Percentiles rank a stretch among this genome's conserved stretches.
These are phyloP conservation scores for Isoetes engelmannii DNA, from an alignment of 83 land plant genomes.

Conservation along the genomic window DNA sequence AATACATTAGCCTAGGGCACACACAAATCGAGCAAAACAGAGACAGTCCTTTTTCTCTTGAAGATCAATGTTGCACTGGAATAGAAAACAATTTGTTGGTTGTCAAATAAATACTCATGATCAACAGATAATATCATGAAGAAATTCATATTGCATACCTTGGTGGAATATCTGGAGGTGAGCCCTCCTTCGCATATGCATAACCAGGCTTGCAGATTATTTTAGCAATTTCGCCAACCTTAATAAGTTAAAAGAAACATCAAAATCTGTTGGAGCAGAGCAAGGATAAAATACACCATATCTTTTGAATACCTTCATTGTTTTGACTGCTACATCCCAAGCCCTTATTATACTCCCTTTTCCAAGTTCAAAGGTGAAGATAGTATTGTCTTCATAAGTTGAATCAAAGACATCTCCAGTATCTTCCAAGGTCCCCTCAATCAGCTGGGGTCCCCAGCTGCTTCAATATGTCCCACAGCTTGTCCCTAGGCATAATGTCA, in stretches of 20 bases:
- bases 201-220: conserved; percentile 86
- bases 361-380: conserved; percentile 84
- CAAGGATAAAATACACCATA: background rate
- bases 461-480: no score
- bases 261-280: background rate
- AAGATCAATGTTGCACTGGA: conserved; percentile 72
- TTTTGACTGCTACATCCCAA: conserved; percentile 82
- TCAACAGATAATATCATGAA: background rate
- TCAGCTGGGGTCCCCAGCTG: no score
- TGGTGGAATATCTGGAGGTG: conserved; percentile 85
- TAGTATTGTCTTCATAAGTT: conserved; percentile 74
- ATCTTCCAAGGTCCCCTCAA: conserved; percentile 80
- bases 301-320: conserved; percentile 63
- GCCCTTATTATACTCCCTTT: conserved; percentile 76
- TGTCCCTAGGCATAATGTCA: no score
- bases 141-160: conserved; percentile 28
- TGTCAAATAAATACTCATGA: background rate
- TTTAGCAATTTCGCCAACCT: conserved; percentile 87
- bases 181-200: conserved; percentile 82
- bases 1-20: no score
- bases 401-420: conserved; percentile 82
- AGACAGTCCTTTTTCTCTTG: no score
- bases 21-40: no score
- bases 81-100: background rate
- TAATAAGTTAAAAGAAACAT: background rate